Evolutionary conservation across 176 grass and related monocot species (phyloP).

Genomic region (Hsuehochloa calcarea): DNA sequence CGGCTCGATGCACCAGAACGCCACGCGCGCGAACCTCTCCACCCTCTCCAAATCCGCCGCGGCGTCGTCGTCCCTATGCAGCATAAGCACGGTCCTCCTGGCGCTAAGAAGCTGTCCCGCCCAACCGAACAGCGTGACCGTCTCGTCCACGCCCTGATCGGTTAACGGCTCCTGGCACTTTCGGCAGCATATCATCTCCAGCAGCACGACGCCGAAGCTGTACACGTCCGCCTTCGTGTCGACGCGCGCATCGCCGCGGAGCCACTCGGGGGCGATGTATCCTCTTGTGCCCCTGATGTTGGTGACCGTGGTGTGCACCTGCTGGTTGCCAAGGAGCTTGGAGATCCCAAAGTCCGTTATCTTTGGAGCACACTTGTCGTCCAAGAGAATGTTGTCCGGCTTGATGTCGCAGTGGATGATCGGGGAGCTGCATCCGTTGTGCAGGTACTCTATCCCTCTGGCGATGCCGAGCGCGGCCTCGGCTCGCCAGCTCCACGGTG

Average conservation of each 20-base stretch:
- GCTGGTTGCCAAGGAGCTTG: neutral
- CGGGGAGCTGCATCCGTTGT: neutral
- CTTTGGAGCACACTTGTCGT: neutral
- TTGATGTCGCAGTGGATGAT: constrained; percentile 48
- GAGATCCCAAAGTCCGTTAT: constrained; percentile 29
- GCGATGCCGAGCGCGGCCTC: constrained; percentile 12
- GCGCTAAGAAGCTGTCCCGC: neutral
- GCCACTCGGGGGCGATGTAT: constrained; percentile 5
- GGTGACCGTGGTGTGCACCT: constrained; percentile 12
- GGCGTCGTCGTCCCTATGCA: neutral
- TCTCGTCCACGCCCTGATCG: neutral
- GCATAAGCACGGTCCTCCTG: neutral
- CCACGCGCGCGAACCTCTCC: constrained; percentile 8
- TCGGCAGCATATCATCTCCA: constrained; percentile 30
- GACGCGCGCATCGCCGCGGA: neutral
- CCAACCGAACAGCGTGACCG: constrained; percentile 32
- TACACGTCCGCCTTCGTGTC: constrained; percentile 49
- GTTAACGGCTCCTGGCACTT: constrained; percentile 4
- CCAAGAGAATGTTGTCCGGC: constrained; percentile 19
- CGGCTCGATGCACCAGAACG: constrained; percentile 5
- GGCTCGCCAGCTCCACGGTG: neutral
- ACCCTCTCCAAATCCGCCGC: neutral
- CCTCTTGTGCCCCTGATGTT: neutral
- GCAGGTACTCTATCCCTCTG: constrained; percentile 17
- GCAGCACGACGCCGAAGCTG: constrained; percentile 51